These are phyloP conservation scores for Penicillium psychrosexuale DNA, from an alignment of 2,329 filamentous ascomycete genomes.

Conservation along the genomic window DNA sequence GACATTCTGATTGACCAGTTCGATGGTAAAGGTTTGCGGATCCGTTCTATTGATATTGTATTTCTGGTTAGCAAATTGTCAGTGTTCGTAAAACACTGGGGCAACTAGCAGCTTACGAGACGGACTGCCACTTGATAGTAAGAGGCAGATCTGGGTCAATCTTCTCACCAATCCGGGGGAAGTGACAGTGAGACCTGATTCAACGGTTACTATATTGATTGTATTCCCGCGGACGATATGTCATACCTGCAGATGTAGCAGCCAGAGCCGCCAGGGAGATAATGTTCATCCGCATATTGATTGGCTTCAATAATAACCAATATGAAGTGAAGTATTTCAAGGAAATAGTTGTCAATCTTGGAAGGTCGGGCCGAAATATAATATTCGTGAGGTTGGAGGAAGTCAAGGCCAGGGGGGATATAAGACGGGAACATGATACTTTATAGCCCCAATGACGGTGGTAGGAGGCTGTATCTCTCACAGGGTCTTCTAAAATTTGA, in stretches of 20 bases:
- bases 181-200: conserved; percentile 35
- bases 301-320: background rate
- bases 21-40: conserved; percentile 39
- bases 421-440: conserved; percentile 1
- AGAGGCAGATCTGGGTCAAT: conserved; percentile 39
- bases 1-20: conserved; percentile 42
- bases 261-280: conserved; percentile 29
- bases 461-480: background rate
- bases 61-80: background rate
- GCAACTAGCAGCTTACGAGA: conserved; percentile 27
- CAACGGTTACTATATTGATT: background rate
- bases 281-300: conserved; percentile 31
- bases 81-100: background rate
- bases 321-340: background rate
- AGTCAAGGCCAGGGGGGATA: conserved; percentile 2
- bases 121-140: conserved; percentile 40
- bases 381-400: conserved; percentile 4
- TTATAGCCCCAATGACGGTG: conserved; percentile 11
- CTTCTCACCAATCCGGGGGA: conserved; percentile 29
- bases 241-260: conserved; percentile 30
- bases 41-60: conserved; percentile 35
- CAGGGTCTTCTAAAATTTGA: conserved; percentile 1
- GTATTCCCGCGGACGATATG: background rate
- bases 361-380: background rate
- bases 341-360: background rate